Evolutionary conservation across 768 basidiomycete species (phyloP), one percentile per base, ranked within the genome.

Genomic region (Lentinus brumalis): DNA sequence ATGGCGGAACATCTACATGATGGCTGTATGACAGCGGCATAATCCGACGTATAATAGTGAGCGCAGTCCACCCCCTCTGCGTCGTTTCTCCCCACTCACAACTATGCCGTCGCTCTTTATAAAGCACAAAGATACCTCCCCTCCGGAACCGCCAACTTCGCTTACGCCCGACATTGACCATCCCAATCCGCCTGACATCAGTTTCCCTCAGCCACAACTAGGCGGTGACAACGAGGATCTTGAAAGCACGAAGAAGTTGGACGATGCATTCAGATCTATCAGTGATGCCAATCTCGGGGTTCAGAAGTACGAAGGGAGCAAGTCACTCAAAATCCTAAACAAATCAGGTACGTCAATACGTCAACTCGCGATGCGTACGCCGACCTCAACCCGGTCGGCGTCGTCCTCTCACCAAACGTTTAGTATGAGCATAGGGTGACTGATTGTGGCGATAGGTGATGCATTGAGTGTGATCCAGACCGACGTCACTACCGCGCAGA

Each of bases 71-170:
- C 7, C 35, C 7, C 3, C 35, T 35, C 35, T 6, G 11, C 35
- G 6, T 35, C 11, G 35, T 35, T 11, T 35, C 35, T 35, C 35
- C 35, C 35, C 35, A 35, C 35, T 35, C 6, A 6, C 11, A 35
- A 49, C 42, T 10, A 59, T 60, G 52, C 59, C 59, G 2, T 46
- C 32, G 10, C 49, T 60, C 59, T 54, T 54, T 21, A n/a, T 40
- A 16, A 53, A 42, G 16, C 46, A 60, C 46, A 53, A 50, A 35
- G 59, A 53, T 26, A 54, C 57, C 5, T 46, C 45, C n/a, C 52
- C 52, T 7, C 44, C 59, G 6, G 45, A 39, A 15, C 32, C 52
- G 21, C 15, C 29, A 14, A 35, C 7, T 18, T 26, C 26, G 49
- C 29, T 16, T 35, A 30, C 15, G 21, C 5, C 11, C 15, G 9